A percentile compares a stretch with the other conserved stretches of the same genome.
phyloP scores from a whole-genome alignment of 2,329 filamentous ascomycete genomes.

The Arthrobotrys megalospora region DNA sequence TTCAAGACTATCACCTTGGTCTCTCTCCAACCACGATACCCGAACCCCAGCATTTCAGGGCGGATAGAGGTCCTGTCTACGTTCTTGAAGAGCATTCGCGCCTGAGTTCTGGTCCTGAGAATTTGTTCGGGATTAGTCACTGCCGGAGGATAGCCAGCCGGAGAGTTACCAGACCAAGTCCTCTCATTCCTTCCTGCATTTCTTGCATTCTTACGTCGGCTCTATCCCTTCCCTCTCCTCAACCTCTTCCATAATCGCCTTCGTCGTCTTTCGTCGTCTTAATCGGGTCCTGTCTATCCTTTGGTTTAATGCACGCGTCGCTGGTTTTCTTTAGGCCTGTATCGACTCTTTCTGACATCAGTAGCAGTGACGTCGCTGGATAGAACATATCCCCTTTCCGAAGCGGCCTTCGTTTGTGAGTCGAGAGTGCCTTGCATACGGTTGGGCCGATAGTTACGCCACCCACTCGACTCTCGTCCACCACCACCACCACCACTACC shows the following conservation, averaged over 20 bases:
- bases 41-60: conserved; percentile 42
- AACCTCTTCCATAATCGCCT: conserved; percentile 13
- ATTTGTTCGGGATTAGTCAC: conserved; percentile 55
- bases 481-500: conserved; percentile 5
- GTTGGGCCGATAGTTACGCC: conserved; percentile 15
- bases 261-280: conserved; percentile 9
- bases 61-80: conserved; percentile 16
- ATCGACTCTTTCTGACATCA: conserved; percentile 55
- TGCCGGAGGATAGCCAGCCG: conserved; percentile 41
- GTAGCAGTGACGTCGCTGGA: conserved; percentile 46
- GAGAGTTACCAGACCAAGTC: conserved; percentile 9
- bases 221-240: conserved; percentile 23
- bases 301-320: conserved; percentile 61
- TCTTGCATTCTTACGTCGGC: conserved; percentile 51
- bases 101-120: conserved; percentile 29
- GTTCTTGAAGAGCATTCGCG: conserved; percentile 26
- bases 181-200: conserved; percentile 58
- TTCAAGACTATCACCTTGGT: conserved; percentile 43
- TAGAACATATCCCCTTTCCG: conserved; percentile 40
- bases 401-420: conserved; percentile 43
- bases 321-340: conserved; percentile 37
- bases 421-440: conserved; percentile 35
- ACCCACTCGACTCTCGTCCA: conserved; percentile 22
- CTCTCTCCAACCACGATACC: conserved; percentile 43
- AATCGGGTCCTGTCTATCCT: conserved; percentile 21